These are phyloP conservation scores for Cytospora mali DNA, from an alignment of 2,329 filamentous ascomycete genomes.

Conservation along the genomic window DNA sequence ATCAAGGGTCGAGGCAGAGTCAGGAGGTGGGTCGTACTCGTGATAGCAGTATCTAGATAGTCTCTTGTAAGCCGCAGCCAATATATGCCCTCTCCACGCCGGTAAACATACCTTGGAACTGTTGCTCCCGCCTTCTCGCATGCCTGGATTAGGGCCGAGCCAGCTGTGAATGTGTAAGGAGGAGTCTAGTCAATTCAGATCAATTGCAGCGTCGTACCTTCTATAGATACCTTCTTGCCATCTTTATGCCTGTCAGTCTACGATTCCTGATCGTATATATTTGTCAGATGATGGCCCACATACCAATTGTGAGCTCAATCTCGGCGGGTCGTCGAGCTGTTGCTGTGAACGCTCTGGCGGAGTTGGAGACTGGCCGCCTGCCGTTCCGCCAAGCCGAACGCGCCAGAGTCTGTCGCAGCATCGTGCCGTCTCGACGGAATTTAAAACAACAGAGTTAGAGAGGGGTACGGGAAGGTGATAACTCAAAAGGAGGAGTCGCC, in stretches of 20 bases:
- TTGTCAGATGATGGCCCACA: conserved; percentile 37
- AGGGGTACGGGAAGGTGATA: conserved; percentile 36
- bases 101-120: conserved; percentile 70
- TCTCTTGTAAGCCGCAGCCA: conserved; percentile 21
- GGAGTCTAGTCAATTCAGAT: conserved; percentile 22
- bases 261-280: conserved; percentile 26
- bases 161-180: conserved; percentile 61
- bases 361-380: conserved; percentile 56
- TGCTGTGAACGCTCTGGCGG: conserved; percentile 79
- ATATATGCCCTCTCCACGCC: neutral
- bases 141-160: conserved; percentile 95
- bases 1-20: conserved; percentile 34
- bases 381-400: conserved; percentile 69
- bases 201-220: conserved; percentile 64
- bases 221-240: conserved; percentile 97
- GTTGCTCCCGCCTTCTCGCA: conserved; percentile 96
- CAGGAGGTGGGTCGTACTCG: conserved; percentile 65
- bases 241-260: conserved; percentile 57
- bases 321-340: conserved; percentile 80
- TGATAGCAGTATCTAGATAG: conserved; percentile 91
- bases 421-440: conserved; percentile 63
- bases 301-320: conserved; percentile 96
- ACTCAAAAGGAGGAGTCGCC: conserved; percentile 26
- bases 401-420: conserved; percentile 69
- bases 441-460: conserved; percentile 39